Evolutionary conservation across 2,329 filamentous ascomycete genomes (phyloP).

Genomic region (Claviceps sp.): DNA sequence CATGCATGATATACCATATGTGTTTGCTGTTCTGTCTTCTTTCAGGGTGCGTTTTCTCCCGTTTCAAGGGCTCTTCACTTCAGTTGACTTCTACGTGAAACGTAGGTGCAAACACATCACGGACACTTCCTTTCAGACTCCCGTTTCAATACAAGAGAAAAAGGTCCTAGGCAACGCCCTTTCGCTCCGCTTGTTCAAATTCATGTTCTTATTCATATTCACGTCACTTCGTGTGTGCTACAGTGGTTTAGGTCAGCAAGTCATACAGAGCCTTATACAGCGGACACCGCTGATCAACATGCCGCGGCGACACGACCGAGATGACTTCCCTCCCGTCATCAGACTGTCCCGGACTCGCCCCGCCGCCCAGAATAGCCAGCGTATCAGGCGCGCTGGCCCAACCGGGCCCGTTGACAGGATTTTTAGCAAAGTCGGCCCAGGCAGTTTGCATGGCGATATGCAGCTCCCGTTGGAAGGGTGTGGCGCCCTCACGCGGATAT

Average conservation of each 20-base stretch:
- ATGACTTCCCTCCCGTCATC: not conserved
- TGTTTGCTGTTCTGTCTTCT: too few relatives aligned
- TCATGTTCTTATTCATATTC: too few relatives aligned
- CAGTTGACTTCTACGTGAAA: too few relatives aligned
- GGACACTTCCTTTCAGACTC: too few relatives aligned
- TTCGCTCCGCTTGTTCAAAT: too few relatives aligned
- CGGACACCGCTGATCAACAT: not conserved
- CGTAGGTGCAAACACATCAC: too few relatives aligned
- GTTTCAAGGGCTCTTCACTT: too few relatives aligned
- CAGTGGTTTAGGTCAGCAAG: not conserved
- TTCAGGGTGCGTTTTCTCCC: too few relatives aligned
- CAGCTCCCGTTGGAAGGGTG: constrained; percentile 9
- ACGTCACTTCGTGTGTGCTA: too few relatives aligned
- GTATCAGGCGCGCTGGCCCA: constrained; percentile 11
- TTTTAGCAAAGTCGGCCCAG: constrained; percentile 17
- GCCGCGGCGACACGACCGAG: not conserved
- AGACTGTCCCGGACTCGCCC: not conserved
- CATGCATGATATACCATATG: too few relatives aligned
- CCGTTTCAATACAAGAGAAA: too few relatives aligned
- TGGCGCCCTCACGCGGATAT: constrained; percentile 10
- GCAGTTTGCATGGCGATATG: constrained; percentile 14
- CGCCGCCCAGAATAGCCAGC: constrained; percentile 14
- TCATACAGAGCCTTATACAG: not conserved
- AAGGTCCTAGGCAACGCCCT: too few relatives aligned
- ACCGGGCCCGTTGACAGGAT: constrained; percentile 13